A percentile compares a stretch with the other conserved stretches of the same genome.
These are phyloP conservation scores for Xylaria sp. DNA, from an alignment of 2,329 filamentous ascomycete genomes.

Conservation along the genomic window DNA sequence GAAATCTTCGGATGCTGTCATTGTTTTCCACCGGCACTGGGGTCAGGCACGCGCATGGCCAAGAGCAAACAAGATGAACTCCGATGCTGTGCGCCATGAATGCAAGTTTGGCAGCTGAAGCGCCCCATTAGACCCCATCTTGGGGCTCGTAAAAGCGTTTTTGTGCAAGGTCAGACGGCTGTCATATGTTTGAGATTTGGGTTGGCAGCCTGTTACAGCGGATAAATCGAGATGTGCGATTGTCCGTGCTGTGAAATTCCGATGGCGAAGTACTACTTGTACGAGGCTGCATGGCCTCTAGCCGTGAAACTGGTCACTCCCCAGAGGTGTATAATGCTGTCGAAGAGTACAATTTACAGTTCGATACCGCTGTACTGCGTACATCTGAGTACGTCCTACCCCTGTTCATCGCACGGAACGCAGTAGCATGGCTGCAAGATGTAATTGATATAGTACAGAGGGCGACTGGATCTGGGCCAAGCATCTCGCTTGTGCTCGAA, in stretches of 20 bases:
- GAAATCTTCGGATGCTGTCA: constrained; percentile 16
- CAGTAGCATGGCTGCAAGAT: constrained; percentile 36
- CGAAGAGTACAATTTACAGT: background rate
- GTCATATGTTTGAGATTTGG: constrained; percentile 22
- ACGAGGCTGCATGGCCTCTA: constrained; percentile 16
- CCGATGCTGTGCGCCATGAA: constrained; percentile 45
- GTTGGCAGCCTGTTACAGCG: constrained; percentile 12
- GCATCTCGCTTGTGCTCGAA: constrained; percentile 41
- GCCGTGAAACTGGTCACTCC: constrained; percentile 1
- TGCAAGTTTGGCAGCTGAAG: constrained; percentile 49
- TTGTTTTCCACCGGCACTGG: constrained; percentile 26
- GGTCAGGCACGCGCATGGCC: constrained; percentile 36
- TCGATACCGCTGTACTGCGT: constrained; percentile 1
- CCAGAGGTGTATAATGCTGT: background rate
- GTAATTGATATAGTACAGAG: constrained; percentile 36
- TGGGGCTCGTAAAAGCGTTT: constrained; percentile 20
- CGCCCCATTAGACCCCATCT: constrained; percentile 12
- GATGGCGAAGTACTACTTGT: constrained; percentile 5
- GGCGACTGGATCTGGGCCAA: constrained; percentile 38
- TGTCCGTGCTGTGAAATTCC: constrained; percentile 20
- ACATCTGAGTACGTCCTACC: constrained; percentile 27
- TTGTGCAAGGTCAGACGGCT: constrained; percentile 11
- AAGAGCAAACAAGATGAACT: constrained; percentile 42
- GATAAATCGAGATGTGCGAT: constrained; percentile 12
- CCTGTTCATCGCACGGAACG: constrained; percentile 28